Percentiles rank a stretch among this genome's conserved stretches.
Evolutionary conservation across 1,284 basidiomycete genomes (phyloP).

Genomic region (Irpex sp.): DNA sequence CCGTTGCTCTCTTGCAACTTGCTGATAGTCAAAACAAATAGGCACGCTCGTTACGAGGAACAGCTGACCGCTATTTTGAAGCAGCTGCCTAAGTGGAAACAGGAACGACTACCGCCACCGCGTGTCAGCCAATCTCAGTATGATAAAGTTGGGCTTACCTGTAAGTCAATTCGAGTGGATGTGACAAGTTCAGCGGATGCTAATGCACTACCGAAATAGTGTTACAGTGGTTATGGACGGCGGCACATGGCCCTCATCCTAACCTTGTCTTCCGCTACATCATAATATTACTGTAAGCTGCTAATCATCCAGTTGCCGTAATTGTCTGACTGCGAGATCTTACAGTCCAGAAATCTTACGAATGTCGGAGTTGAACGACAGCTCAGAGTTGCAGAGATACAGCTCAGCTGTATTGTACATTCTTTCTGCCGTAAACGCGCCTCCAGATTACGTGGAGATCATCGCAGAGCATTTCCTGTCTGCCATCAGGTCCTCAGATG

Average conservation of each 20-base stretch:
- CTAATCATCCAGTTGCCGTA: background rate
- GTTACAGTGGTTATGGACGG: constrained; percentile 77
- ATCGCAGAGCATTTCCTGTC: constrained; percentile 59
- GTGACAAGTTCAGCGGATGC: constrained; percentile 13
- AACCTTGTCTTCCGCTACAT: constrained; percentile 71
- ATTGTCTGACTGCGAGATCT: background rate
- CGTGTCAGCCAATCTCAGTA: constrained; percentile 80
- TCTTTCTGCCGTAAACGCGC: constrained; percentile 65
- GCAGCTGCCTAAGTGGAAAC: constrained; percentile 64
- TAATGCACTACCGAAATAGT: constrained; percentile 38
- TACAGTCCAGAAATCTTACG: constrained; percentile 70
- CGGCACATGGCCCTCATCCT: constrained; percentile 65
- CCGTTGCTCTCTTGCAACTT: constrained; percentile 1
- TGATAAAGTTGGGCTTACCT: constrained; percentile 81
- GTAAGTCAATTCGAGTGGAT: constrained; percentile 37
- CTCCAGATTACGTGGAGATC: constrained; percentile 56
- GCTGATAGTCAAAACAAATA: constrained; percentile 23
- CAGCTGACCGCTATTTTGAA: constrained; percentile 53
- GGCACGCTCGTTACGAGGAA: constrained; percentile 54
- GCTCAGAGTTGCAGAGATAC: constrained; percentile 67
- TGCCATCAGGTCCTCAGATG: constrained; percentile 68
- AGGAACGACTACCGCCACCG: constrained; percentile 79
- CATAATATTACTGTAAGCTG: constrained; percentile 67
- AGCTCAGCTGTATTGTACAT: constrained; percentile 74
- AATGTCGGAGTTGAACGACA: constrained; percentile 82